phyloP scores from a whole-genome alignment of 495 filamentous ascomycete species.

The Oidiodendron maius region DNA sequence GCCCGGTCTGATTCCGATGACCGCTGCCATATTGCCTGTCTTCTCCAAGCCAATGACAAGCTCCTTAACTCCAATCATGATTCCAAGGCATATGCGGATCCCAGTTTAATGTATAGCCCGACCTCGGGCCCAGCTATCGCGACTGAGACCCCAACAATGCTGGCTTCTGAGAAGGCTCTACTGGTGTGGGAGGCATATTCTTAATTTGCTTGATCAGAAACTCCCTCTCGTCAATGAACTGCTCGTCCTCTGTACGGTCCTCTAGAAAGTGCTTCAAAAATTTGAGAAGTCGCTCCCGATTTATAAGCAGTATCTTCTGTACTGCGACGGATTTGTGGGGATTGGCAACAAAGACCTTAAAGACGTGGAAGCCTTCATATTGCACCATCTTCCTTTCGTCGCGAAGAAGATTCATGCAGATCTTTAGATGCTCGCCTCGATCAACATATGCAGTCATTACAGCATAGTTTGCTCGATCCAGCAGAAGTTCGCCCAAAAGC shows the following conservation, averaged over 20 bases:
- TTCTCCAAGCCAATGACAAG: too few relatives aligned
- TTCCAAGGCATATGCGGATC: too few relatives aligned
- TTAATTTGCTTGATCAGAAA: constrained; percentile 94
- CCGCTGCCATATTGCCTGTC: constrained; percentile 4
- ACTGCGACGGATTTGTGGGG: constrained; percentile 92
- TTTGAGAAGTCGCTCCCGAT: constrained; percentile 79
- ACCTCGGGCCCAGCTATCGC: constrained; percentile 6
- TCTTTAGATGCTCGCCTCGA: constrained; percentile 88
- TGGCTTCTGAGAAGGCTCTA: constrained; percentile 40
- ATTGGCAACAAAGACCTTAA: constrained; percentile 99
- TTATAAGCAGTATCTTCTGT: constrained; percentile 91
- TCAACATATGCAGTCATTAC: constrained; percentile 98
- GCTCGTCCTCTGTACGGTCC: constrained; percentile 94
- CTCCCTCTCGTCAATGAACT: constrained; percentile 96
- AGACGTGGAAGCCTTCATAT: constrained; percentile 98
- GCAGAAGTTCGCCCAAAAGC: constrained; percentile 86
- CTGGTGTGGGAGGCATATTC: constrained; percentile 63
- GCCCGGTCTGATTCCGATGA: constrained; percentile 14
- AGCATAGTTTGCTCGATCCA: constrained; percentile 93
- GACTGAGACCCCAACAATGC: constrained; percentile 21
- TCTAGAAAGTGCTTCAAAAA: constrained; percentile 91
- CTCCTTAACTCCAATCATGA: too few relatives aligned
- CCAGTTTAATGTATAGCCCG: neutral
- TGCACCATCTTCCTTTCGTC: constrained; percentile 98
- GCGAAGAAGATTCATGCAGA: constrained; percentile 92